Evolutionary conservation across 108 stramenopile genomes (phyloP).

Genomic region (Nannochloropsis oceanica): DNA sequence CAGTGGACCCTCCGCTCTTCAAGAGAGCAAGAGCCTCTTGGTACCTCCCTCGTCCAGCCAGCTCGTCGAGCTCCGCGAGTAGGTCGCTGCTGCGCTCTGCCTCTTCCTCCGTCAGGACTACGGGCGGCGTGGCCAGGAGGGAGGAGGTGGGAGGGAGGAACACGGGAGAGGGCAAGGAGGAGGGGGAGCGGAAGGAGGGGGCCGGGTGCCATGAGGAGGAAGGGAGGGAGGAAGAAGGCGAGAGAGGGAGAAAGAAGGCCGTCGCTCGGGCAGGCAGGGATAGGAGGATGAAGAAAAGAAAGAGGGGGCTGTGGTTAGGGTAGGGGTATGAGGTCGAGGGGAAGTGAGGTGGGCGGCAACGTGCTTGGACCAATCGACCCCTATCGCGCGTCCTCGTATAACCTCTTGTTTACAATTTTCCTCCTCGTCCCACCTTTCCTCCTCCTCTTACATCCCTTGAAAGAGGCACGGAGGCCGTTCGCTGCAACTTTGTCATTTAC

Average conservation of each 20-base stretch:
- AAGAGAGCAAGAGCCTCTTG: background rate
- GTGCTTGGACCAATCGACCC: too few species aligned
- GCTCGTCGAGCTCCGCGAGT: background rate
- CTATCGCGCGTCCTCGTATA: too few species aligned
- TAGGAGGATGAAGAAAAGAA: background rate
- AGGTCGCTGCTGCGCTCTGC: background rate
- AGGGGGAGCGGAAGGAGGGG: background rate
- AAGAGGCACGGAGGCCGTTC: too few species aligned
- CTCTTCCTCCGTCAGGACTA: background rate
- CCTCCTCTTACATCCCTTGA: too few species aligned
- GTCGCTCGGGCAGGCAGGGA: background rate
- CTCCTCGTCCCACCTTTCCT: too few species aligned
- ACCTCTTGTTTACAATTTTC: too few species aligned
- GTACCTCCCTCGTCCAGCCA: background rate
- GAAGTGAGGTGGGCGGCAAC: too few species aligned
- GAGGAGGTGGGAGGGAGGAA: background rate
- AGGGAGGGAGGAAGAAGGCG: background rate
- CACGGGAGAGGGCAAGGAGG: background rate
- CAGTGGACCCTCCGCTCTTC: background rate
- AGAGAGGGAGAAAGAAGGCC: background rate
- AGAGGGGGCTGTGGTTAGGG: background rate
- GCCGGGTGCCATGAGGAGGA: background rate
- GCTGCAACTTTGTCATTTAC: too few species aligned
- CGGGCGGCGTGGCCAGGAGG: background rate
- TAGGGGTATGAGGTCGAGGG: background rate